Percentiles rank a stretch among this genome's conserved stretches.
Conservation (phyloP, 2,329 filamentous ascomycete species). For the Tolypocladium ovalisporum region DNA sequence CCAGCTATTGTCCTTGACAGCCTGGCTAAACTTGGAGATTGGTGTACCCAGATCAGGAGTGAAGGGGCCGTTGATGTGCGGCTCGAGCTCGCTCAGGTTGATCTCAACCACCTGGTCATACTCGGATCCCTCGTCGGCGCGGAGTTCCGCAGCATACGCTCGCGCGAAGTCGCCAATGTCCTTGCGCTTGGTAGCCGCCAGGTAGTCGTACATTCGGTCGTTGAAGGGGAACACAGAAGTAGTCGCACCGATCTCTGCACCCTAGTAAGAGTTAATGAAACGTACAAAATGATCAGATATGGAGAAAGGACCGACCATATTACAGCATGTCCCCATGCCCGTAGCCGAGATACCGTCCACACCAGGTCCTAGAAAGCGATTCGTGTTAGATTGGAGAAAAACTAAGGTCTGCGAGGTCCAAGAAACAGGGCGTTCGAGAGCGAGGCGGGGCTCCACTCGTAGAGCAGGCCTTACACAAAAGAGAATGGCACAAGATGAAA, state of each 20-base stretch:
- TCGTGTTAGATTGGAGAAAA: background rate
- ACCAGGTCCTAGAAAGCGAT: slow-evolving; percentile 55
- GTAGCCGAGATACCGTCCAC: slow-evolving; percentile 87
- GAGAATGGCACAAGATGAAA: background rate
- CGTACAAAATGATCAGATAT: too few relatives aligned
- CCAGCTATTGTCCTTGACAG: slow-evolving; percentile 78
- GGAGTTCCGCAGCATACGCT: slow-evolving; percentile 57
- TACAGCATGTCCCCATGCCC: slow-evolving; percentile 84
- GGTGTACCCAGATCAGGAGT: slow-evolving; percentile 93
- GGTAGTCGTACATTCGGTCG: slow-evolving; percentile 87
- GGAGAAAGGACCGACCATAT: slow-evolving; percentile 51
- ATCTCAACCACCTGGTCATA: slow-evolving; percentile 91
- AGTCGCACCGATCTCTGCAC: slow-evolving; percentile 79
- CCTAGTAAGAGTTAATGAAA: too few relatives aligned
- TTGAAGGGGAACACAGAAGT: slow-evolving; percentile 94
- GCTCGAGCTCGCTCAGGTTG: slow-evolving; percentile 80
- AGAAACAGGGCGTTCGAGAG: too few relatives aligned
- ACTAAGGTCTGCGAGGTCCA: too few relatives aligned
- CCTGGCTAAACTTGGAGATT: slow-evolving; percentile 77
- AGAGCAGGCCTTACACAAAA: too few relatives aligned
- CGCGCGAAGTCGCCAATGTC: slow-evolving; percentile 86
- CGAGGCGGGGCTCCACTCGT: too few relatives aligned
- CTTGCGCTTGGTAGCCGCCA: slow-evolving; percentile 79
- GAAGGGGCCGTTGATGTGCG: slow-evolving; percentile 94
- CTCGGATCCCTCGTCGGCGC: slow-evolving; percentile 62